Base-by-base conservation (phyloP, 2,329 filamentous ascomycete genomes). In the Sporothrix humicola region DNA sequence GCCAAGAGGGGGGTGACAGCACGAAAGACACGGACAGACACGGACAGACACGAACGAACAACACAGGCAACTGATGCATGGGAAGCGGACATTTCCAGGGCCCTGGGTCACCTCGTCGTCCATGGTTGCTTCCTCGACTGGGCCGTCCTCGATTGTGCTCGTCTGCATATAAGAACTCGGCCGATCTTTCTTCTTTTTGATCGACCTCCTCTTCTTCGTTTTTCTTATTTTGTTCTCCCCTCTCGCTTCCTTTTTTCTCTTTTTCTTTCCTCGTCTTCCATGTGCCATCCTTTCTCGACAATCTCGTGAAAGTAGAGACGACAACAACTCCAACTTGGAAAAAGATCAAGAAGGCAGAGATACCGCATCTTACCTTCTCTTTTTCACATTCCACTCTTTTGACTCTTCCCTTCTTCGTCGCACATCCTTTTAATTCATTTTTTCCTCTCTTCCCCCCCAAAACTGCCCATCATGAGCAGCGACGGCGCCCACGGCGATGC, bases 401-500 rank as follows among this genome's bases (percentile, higher is more conserved):
- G 48, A 42, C 10, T 15, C 10, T 54, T 54, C 12, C 13, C 48
- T 54, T 54, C 26, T 56, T 42, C 44, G 42, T 66, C 46, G 37
- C n/a, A 23, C 23, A 7, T 31, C 66, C 17, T 65, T 65, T 61
- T 20, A 20, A 12, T 7, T 23, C 26, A 1, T 31, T 54, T 61
- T 63, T 54, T 54, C 4, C 17, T 20, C 2, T 37, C 13, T 37
- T 59, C 13, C 15, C 8, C n/a, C 13, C 31, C 42, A 8, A 17
- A 13, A 20, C 6, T 10, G 37, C n/a, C 69, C 58, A 54, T 7
- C 71, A 72, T 72, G 71, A 66, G 54, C 13, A 20, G 37, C 59
- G 71, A 72, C n/a, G n/a, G n/a, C 13, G 31, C 71, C 26, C 26
- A 26, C 59, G 71, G 31, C 59, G 71, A 72, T 23, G 59, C 54